Evolutionary conservation across 1,284 basidiomycete genomes (phyloP).

Genomic region (Laetiporus sulphureus): DNA sequence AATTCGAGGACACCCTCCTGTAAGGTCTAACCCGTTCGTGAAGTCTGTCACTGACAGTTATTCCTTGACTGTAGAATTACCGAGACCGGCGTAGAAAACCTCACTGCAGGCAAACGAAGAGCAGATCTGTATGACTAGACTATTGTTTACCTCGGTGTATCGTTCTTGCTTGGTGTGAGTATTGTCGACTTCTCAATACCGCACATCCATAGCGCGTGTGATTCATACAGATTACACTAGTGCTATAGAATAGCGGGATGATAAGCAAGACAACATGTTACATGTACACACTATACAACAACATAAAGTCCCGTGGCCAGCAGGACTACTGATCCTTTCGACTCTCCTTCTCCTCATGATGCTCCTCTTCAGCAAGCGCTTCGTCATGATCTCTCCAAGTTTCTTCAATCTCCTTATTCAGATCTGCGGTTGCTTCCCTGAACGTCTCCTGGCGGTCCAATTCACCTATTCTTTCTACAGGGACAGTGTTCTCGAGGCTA

Average conservation of each 20-base stretch:
- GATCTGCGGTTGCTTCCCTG: constrained; percentile 48
- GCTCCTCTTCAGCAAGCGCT: background rate
- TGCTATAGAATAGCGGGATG: background rate
- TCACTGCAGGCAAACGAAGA: constrained; percentile 59
- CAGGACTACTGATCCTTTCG: background rate
- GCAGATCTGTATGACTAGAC: constrained; percentile 26
- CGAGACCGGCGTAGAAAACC: constrained; percentile 83
- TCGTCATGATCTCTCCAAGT: constrained; percentile 16
- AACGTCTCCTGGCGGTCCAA: constrained; percentile 46
- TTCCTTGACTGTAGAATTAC: constrained; percentile 60
- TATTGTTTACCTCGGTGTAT: background rate
- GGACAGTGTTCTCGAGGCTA: constrained; percentile 57
- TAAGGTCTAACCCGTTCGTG: too few relatives aligned
- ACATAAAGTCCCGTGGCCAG: too few relatives aligned
- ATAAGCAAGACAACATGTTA: background rate
- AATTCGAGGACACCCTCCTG: constrained; percentile 94
- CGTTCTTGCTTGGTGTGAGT: background rate
- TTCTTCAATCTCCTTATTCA: constrained; percentile 56
- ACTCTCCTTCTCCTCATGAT: background rate
- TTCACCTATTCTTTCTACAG: constrained; percentile 55
- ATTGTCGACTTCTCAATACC: too few relatives aligned
- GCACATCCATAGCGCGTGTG: too few relatives aligned
- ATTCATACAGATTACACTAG: too few relatives aligned
- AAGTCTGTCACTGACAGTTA: background rate
- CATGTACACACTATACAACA: background rate